phyloP scores from a whole-genome alignment of 208 protist genomes.

The Leishmania tropica region DNA sequence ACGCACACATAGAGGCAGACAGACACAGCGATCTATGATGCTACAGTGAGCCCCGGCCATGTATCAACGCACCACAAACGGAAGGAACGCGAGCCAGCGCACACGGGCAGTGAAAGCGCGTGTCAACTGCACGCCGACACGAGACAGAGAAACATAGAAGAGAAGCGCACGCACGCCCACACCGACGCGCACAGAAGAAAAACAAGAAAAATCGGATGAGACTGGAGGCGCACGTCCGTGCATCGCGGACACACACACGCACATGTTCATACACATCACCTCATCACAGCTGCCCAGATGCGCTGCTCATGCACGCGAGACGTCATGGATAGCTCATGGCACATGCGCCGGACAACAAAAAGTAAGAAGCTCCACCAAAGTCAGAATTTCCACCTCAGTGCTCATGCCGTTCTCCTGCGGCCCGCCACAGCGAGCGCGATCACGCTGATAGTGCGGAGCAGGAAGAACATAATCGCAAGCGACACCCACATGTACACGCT shows the following conservation, averaged over 20 bases:
- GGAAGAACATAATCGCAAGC: slow-evolving; percentile 50
- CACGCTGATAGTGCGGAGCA: slow-evolving; percentile 40
- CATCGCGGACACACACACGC: neutral
- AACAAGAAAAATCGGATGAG: neutral
- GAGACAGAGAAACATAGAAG: neutral
- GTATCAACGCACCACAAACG: neutral
- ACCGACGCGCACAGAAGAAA: neutral
- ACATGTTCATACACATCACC: too few species aligned
- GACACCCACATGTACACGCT: slow-evolving; percentile 70
- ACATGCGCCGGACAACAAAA: too few species aligned
- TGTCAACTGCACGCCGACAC: too few species aligned
- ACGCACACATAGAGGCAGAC: neutral
- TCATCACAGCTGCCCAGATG: neutral
- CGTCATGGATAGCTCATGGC: neutral
- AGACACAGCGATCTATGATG: neutral
- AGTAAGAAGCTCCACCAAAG: neutral
- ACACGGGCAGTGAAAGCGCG: too few species aligned
- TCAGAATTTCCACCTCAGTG: neutral
- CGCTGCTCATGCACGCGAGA: neutral
- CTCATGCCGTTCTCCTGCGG: slow-evolving; percentile 5
- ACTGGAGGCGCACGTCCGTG: neutral
- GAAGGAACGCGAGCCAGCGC: neutral
- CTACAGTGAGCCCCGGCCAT: neutral
- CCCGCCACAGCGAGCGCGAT: slow-evolving; percentile 39
- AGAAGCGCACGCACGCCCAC: too few species aligned